Conservation (phyloP, 805 yeast species). For the Yamadazyma tumulicola region DNA sequence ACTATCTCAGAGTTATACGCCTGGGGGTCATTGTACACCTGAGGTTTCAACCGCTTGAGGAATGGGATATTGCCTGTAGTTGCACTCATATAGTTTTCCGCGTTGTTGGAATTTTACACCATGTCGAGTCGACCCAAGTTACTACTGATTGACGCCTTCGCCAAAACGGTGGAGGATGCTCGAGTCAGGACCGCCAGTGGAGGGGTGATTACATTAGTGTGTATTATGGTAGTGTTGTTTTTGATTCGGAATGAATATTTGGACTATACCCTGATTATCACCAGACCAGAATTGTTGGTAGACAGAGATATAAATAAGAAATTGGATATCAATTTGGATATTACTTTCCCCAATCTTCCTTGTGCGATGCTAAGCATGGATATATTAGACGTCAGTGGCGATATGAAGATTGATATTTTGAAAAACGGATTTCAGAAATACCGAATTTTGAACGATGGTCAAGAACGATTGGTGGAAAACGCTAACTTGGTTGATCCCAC, state of each 20-base stretch:
- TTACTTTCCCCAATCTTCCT: conserved; percentile 80
- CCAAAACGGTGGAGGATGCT: conserved; percentile 93
- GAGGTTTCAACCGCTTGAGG: conserved; percentile 20
- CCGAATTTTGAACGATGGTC: conserved; percentile 56
- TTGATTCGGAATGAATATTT: conserved; percentile 71
- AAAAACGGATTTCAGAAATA: conserved; percentile 69
- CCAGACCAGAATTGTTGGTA: conserved; percentile 82
- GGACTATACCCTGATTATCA: conserved; percentile 64
- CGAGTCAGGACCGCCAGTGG: conserved; percentile 85
- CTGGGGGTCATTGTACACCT: conserved; percentile 7
- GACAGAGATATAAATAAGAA: conserved; percentile 76
- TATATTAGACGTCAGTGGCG: conserved; percentile 86
- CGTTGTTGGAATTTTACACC: too few species aligned
- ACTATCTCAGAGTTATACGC: conserved; percentile 27
- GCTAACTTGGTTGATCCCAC: conserved; percentile 19
- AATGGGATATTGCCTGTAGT: too few species aligned
- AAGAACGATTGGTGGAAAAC: conserved; percentile 29
- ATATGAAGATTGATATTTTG: conserved; percentile 68
- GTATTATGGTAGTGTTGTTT: conserved; percentile 57
- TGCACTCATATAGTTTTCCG: too few species aligned
- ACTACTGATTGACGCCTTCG: conserved; percentile 79
- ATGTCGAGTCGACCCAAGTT: conserved; percentile 31
- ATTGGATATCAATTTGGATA: conserved; percentile 75
- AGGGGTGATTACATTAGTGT: conserved; percentile 77
- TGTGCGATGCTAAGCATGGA: conserved; percentile 82